A percentile compares a stretch with the other conserved stretches of the same genome.
These are phyloP conservation scores for Starmerella floris DNA, from an alignment of 805 yeast species.

Conservation along the genomic window DNA sequence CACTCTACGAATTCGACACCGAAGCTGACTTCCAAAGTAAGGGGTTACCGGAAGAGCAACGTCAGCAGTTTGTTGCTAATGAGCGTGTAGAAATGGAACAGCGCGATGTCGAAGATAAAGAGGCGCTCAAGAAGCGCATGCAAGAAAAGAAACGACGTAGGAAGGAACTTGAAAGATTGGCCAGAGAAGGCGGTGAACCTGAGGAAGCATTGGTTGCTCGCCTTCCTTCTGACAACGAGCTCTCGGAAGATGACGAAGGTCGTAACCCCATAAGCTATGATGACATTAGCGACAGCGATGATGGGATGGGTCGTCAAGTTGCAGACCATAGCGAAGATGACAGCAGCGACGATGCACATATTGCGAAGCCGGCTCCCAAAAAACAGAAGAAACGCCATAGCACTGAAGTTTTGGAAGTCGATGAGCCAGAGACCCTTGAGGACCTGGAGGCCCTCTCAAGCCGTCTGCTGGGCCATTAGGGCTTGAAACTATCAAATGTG, in stretches of 20 bases:
- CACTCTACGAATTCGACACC: constrained; percentile 78
- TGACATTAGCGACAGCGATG: background rate
- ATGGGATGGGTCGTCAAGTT: background rate
- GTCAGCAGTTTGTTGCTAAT: constrained; percentile 47
- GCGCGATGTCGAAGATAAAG: constrained; percentile 69
- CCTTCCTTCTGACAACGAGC: constrained; percentile 11
- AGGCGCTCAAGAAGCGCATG: constrained; percentile 58
- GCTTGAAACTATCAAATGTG: background rate
- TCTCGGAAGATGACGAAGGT: background rate
- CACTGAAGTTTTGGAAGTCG: constrained; percentile 48
- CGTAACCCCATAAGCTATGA: background rate
- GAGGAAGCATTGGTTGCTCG: constrained; percentile 9
- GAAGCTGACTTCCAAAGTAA: constrained; percentile 69
- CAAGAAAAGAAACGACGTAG: constrained; percentile 81
- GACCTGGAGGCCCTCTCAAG: constrained; percentile 64
- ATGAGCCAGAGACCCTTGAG: constrained; percentile 80
- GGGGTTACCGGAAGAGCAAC: constrained; percentile 58
- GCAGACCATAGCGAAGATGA: constrained; percentile 1
- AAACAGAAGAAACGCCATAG: constrained; percentile 13
- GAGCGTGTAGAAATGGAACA: constrained; percentile 58
- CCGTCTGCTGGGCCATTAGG: constrained; percentile 18
- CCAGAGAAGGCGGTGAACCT: constrained; percentile 25
- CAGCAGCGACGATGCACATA: background rate
- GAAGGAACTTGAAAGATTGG: constrained; percentile 62
- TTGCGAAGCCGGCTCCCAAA: background rate